These are phyloP conservation scores for Beauveria caledonica DNA, from an alignment of 2,329 filamentous ascomycete genomes.

Conservation along the genomic window DNA sequence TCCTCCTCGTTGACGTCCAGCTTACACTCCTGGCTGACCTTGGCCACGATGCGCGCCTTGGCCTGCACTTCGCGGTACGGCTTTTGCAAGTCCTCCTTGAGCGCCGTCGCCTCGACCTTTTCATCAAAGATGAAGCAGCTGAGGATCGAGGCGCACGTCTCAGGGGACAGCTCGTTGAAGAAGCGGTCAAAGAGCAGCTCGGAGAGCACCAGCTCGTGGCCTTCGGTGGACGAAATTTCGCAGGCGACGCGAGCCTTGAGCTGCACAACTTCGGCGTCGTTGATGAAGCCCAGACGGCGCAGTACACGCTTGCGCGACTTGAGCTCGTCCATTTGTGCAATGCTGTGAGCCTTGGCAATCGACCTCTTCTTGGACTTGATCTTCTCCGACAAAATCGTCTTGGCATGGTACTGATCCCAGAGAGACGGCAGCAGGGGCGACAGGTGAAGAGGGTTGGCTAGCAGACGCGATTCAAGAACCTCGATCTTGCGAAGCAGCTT, in stretches of 20 bases:
- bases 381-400: constrained; percentile 65
- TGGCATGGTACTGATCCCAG: constrained; percentile 79
- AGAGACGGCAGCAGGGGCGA: constrained; percentile 76
- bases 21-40: constrained; percentile 92
- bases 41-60: constrained; percentile 81
- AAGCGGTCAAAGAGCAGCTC: constrained; percentile 95
- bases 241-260: constrained; percentile 95
- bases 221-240: constrained; percentile 85
- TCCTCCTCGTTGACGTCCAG: constrained; percentile 90
- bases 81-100: constrained; percentile 80
- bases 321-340: constrained; percentile 90
- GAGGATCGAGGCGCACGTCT: constrained; percentile 76
- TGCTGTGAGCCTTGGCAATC: constrained; percentile 74
- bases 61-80: constrained; percentile 79
- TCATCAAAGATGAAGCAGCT: constrained; percentile 98
- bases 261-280: constrained; percentile 90
- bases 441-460: constrained; percentile 85
- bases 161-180: constrained; percentile 90
- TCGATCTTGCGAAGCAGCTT: constrained; percentile 92
- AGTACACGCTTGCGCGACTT: constrained; percentile 94
- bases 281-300: constrained; percentile 89
- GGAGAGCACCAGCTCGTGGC: constrained; percentile 86
- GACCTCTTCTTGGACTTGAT: constrained; percentile 86
- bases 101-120: constrained; percentile 68
- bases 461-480: constrained; percentile 80